Base-by-base conservation (phyloP, 169 alveolate species). In the Plasmodium fragile region DNA sequence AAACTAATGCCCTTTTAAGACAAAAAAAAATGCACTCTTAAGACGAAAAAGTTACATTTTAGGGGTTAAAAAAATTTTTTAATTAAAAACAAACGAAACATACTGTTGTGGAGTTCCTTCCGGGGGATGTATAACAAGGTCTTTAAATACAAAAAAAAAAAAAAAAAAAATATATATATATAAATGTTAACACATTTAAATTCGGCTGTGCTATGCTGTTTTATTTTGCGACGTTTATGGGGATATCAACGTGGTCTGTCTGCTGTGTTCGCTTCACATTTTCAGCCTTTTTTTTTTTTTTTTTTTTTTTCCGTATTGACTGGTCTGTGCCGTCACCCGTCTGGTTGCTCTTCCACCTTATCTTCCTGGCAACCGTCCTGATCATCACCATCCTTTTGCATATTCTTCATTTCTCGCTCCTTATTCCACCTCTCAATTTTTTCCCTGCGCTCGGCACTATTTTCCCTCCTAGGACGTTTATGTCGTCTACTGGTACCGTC, bases 391-490 rank as follows among this genome's bases (percentile, higher is more conserved):
- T 69, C 80, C 52, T 52, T 81, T 81, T 28, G 43, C 79, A 22
- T 53, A 83, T 82, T 82, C 82, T 92, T 83, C 85, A 82, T 92
- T 77, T 95, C 98, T 69, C 98, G 89, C 69, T 97, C 99, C 70
- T 96, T 92, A 91, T 98, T 97, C 99, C 99, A 98, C 83, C 95
- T 93, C 81, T 97, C 99, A 71, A 98, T 98, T 98, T 97, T 98
- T 70, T 97, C 98, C 72, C 99, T 97, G 84, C 99, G 96, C 93
- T 98, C 99, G 59, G 95, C 97, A 81, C 98, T 96, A 25, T 98
- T 93, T 87, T 97, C 98, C 39, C 98, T 93, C 83, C 94, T 96
- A n/a, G 95, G 72, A 43, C 78, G 81, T 81, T 95, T 89, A 75
- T 82, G 79, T 22, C 94, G 92, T 53, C 92, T 95, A 28, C 90